Evolutionary conservation across 106 monocot genomes (phyloP).

Genomic region (Vanilla planifolia): DNA sequence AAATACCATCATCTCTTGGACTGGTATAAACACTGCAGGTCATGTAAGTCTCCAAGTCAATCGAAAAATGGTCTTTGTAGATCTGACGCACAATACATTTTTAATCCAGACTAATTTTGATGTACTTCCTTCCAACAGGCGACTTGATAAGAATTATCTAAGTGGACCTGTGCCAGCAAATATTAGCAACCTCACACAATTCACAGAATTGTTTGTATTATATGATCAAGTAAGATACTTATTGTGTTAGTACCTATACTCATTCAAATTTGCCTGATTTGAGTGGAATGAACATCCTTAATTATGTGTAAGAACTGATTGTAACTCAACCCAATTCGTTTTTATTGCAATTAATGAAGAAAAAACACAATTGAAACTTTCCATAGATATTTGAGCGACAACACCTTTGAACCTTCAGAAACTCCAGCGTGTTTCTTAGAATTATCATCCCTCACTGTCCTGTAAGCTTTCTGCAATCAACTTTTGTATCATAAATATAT

Average conservation of each 20-base stretch:
- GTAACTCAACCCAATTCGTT: neutral
- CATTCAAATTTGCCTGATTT: conserved; percentile 41
- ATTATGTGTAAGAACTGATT: conserved; percentile 41
- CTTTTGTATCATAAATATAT: neutral
- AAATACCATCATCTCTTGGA: conserved; percentile 7
- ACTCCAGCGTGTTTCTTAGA: conserved; percentile 66
- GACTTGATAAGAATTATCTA: conserved; percentile 47
- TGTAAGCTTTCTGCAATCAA: conserved; percentile 40
- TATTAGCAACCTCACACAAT: conserved; percentile 27
- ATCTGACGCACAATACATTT: too few relatives aligned
- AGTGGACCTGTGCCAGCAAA: conserved; percentile 39
- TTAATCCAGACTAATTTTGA: too few relatives aligned
- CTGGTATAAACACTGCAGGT: conserved; percentile 4
- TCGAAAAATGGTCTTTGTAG: too few relatives aligned
- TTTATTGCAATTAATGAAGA: neutral
- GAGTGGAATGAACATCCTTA: conserved; percentile 43
- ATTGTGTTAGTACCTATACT: neutral
- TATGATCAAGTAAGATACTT: neutral
- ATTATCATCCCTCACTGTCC: conserved; percentile 38
- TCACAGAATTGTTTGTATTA: conserved; percentile 51
- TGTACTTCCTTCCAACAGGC: conserved; percentile 19
- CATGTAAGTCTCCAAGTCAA: neutral
- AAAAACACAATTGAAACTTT: neutral
- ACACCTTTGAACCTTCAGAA: conserved; percentile 53
- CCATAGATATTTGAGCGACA: conserved; percentile 78